These are phyloP conservation scores for Myxozyma melibiosi DNA, from an alignment of 805 yeast species.

Conservation along the genomic window DNA sequence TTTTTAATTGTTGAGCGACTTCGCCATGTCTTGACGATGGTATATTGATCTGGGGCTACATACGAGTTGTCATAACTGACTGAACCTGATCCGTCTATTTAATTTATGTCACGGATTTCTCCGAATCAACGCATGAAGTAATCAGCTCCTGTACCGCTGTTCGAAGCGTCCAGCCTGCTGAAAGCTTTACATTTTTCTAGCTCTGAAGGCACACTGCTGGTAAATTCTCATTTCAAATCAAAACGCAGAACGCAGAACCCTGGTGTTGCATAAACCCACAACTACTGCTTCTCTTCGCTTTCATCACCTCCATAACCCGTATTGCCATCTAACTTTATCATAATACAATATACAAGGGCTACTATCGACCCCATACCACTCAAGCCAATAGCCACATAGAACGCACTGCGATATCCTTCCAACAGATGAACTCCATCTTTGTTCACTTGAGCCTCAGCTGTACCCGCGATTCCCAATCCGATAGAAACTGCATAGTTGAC, in stretches of 20 bases:
- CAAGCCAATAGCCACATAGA: constrained; percentile 63
- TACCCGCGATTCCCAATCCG: constrained; percentile 71
- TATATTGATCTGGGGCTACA: no score
- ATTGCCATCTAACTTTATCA: neutral
- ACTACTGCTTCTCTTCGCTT: neutral
- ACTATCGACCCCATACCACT: constrained; percentile 52
- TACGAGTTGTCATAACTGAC: no score
- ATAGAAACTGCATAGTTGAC: constrained; percentile 72
- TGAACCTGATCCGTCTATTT: no score
- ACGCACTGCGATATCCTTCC: constrained; percentile 58
- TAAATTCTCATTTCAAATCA: neutral
- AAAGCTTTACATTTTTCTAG: no score
- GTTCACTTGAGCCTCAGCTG: constrained; percentile 55
- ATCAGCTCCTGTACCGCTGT: no score
- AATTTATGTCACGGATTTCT: no score
- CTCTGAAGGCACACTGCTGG: neutral
- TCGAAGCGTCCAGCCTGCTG: no score
- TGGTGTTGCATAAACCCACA: neutral
- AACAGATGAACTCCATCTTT: constrained; percentile 40
- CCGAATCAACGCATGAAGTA: no score
- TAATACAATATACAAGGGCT: neutral
- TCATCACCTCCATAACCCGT: neutral
- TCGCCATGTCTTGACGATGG: no score
- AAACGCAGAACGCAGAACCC: neutral
- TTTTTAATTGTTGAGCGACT: no score